Percentiles rank a stretch among this genome's conserved stretches.
These are phyloP conservation scores for Oehlia diaphana DNA, from an alignment of 192 early-diverging fungal species.

Conservation along the genomic window DNA sequence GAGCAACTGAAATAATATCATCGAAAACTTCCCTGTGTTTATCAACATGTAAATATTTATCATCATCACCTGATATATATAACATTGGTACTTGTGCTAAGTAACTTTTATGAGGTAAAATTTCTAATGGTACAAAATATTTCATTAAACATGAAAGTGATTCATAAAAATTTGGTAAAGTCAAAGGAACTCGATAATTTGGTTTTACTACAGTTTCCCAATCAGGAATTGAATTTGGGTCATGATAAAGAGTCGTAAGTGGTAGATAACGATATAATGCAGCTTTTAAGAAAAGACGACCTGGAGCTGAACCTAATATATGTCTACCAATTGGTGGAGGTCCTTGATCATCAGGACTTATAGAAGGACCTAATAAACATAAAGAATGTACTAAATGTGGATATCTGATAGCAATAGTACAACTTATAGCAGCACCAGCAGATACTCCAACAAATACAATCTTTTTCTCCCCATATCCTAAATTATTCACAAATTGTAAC, in stretches of 20 bases:
- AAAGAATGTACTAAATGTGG: background rate
- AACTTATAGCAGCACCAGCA: background rate
- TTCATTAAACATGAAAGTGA: constrained; percentile 3
- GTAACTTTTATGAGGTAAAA: background rate
- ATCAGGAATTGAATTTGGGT: constrained; percentile 1
- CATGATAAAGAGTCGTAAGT: constrained; percentile 1
- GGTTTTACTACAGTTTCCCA: constrained; percentile 23
- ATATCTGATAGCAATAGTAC: background rate
- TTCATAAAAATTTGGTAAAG: constrained; percentile 26
- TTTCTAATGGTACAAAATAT: constrained; percentile 19
- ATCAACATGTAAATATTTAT: constrained; percentile 8
- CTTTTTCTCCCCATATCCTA: constrained; percentile 5
- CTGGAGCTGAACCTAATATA: constrained; percentile 16
- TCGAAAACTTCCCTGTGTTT: background rate
- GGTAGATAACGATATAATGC: background rate
- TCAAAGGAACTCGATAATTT: constrained; percentile 16
- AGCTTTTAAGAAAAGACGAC: constrained; percentile 6
- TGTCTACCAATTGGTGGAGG: constrained; percentile 11
- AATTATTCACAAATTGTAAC: background rate
- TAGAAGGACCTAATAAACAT: background rate
- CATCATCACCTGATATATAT: constrained; percentile 10
- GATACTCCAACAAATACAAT: constrained; percentile 17
- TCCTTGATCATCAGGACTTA: constrained; percentile 17
- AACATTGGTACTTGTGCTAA: constrained; percentile 4
- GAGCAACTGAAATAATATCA: background rate